phyloP scores from a whole-genome alignment of 768 basidiomycete species.

The Termitomyces sp. region DNA sequence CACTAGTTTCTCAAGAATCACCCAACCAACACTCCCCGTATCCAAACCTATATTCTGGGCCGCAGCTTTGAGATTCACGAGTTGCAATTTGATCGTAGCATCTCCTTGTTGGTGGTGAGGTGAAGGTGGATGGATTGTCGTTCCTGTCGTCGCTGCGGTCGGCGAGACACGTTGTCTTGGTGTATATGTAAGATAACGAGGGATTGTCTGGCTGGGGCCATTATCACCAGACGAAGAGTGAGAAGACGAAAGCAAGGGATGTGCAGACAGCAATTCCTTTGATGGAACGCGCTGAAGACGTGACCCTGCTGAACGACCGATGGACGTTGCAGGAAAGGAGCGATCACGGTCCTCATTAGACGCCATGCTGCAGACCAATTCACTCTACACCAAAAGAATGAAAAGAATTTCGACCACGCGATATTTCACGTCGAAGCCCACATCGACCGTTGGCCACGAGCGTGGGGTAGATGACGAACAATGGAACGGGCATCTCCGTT shows the following conservation, averaged over 20 bases:
- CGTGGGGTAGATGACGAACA: neutral
- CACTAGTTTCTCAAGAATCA: constrained; percentile 68
- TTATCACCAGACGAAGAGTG: constrained; percentile 24
- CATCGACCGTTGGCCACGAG: neutral
- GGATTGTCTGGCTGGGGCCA: constrained; percentile 7
- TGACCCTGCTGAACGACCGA: constrained; percentile 44
- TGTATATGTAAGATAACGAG: constrained; percentile 73
- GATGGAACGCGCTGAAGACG: constrained; percentile 37
- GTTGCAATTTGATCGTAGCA: constrained; percentile 63
- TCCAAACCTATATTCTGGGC: constrained; percentile 67
- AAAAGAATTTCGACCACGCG: neutral
- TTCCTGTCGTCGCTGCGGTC: constrained; percentile 42
- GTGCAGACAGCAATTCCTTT: constrained; percentile 53
- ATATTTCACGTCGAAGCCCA: neutral
- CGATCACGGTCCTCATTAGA: constrained; percentile 27
- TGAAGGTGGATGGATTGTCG: constrained; percentile 40
- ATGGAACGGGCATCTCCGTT: constrained; percentile 1
- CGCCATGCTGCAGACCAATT: constrained; percentile 22
- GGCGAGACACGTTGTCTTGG: constrained; percentile 56
- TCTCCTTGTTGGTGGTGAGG: constrained; percentile 47
- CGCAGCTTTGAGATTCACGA: constrained; percentile 69
- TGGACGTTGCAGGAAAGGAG: constrained; percentile 48
- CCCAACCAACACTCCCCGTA: constrained; percentile 63
- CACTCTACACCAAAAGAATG: neutral
- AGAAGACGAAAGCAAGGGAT: constrained; percentile 55